phyloP scores from a whole-genome alignment of 805 yeast species.

The Lipomyces chichibuensis region DNA sequence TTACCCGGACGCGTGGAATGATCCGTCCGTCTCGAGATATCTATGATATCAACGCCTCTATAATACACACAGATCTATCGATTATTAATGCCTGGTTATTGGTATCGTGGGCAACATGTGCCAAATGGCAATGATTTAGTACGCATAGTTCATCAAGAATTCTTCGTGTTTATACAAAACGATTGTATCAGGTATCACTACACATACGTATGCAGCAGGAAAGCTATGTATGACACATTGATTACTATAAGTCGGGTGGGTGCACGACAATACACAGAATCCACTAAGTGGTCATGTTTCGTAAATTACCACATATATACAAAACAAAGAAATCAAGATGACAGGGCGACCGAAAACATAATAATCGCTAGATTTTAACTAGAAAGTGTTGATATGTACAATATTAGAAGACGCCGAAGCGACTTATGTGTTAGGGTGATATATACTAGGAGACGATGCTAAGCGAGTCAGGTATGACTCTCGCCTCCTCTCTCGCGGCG shows the following conservation, averaged over 20 bases:
- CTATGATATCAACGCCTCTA: no score
- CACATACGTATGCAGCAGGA: neutral
- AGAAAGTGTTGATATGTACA: neutral
- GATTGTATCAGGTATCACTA: neutral
- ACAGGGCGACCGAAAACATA: neutral
- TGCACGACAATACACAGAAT: neutral
- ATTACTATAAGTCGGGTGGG: neutral
- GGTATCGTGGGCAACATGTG: neutral
- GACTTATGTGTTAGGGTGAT: neutral
- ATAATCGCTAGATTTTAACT: neutral
- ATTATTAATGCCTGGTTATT: no score
- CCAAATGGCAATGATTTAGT: neutral
- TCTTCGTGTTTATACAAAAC: neutral
- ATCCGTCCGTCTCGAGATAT: no score
- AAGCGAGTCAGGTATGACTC: neutral
- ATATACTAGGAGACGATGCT: neutral
- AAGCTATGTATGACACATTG: neutral
- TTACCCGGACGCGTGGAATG: no score
- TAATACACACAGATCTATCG: no score
- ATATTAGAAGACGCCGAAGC: neutral
- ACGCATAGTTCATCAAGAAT: neutral
- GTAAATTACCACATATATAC: neutral
- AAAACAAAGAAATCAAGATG: neutral
- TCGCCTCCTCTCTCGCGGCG: slow-evolving; percentile 39
- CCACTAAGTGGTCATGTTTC: neutral